These are phyloP conservation scores for Diplotaxis tenuifolia DNA, from an alignment of 345 rosid species.

Conservation along the genomic window DNA sequence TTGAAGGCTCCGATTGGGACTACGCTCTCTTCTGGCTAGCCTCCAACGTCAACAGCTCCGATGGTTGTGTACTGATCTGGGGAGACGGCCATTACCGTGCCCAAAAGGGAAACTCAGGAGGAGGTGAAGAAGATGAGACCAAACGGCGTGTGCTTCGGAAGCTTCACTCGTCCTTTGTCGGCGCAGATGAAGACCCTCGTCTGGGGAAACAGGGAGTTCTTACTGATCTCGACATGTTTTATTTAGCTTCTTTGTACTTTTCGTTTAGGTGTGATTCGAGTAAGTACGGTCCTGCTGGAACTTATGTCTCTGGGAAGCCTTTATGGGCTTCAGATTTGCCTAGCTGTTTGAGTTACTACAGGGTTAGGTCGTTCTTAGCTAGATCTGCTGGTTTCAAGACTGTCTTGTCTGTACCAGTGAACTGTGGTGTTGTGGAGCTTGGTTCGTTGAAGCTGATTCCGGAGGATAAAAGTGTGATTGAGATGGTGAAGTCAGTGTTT, in stretches of 20 bases:
- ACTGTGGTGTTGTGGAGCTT: constrained; percentile 82
- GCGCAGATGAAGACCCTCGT: constrained; percentile 43
- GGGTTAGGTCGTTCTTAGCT: constrained; percentile 68
- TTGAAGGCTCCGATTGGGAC: constrained; percentile 76
- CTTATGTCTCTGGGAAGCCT: constrained; percentile 54
- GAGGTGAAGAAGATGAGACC: constrained; percentile 50
- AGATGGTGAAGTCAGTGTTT: constrained; percentile 56
- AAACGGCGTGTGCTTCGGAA: constrained; percentile 66
- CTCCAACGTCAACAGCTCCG: constrained; percentile 55
- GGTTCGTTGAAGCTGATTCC: constrained; percentile 67
- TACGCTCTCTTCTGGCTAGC: constrained; percentile 75
- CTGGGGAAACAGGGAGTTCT: constrained; percentile 44
- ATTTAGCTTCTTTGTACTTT: constrained; percentile 63
- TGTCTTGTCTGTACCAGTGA: constrained; percentile 64
- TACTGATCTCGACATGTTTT: constrained; percentile 75
- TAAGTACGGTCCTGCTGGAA: constrained; percentile 56
- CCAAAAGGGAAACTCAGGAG: constrained; percentile 38
- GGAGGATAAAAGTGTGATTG: constrained; percentile 58
- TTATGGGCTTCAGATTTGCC: constrained; percentile 63
- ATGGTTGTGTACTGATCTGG: constrained; percentile 70
- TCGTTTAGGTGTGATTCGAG: constrained; percentile 57
- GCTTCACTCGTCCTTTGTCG: constrained; percentile 57
- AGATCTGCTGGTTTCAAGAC: constrained; percentile 79
- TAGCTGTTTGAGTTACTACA: constrained; percentile 57
- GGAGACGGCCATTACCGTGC: constrained; percentile 74